phyloP scores from a whole-genome alignment of 352 stramenopile genomes.

The Pythium aristosporum region DNA sequence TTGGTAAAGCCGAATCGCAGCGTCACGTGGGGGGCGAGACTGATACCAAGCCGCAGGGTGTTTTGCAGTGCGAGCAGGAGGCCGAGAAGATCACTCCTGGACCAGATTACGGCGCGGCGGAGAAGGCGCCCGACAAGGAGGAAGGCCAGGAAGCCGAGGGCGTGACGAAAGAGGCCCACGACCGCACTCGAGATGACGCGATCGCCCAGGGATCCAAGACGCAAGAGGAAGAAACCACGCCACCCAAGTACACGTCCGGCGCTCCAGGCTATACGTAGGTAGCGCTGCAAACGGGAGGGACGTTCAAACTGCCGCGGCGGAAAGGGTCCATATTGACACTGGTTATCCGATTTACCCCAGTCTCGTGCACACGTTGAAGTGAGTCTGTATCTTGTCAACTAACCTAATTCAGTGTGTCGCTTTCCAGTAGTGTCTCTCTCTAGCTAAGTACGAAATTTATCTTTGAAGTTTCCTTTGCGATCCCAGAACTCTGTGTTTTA shows the following conservation, averaged over 20 bases:
- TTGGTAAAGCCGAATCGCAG: slow-evolving; percentile 37
- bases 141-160: slow-evolving; percentile 27
- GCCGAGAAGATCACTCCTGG: slow-evolving; percentile 19
- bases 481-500: slow-evolving; percentile 10
- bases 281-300: background rate
- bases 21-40: background rate
- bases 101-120: slow-evolving; percentile 27
- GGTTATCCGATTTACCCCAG: background rate
- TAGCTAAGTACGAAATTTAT: slow-evolving; percentile 1
- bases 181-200: slow-evolving; percentile 41
- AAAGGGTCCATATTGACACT: background rate
- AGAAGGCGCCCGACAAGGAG: slow-evolving; percentile 43
- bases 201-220: slow-evolving; percentile 59
- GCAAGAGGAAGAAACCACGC: slow-evolving; percentile 73
- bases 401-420: background rate
- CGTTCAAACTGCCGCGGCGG: too few relatives aligned
- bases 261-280: slow-evolving; percentile 14
- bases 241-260: slow-evolving; percentile 25
- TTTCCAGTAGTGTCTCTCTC: background rate
- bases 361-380: background rate
- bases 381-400: too few relatives aligned
- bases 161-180: slow-evolving; percentile 35
- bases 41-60: slow-evolving; percentile 25
- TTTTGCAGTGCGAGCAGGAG: slow-evolving; percentile 22
- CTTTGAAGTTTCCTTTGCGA: slow-evolving; percentile 5